Percentiles rank a stretch among this genome's conserved stretches.
Conservation (phyloP, 192 early-diverging fungal genomes). For the Coemansia sp. region DNA sequence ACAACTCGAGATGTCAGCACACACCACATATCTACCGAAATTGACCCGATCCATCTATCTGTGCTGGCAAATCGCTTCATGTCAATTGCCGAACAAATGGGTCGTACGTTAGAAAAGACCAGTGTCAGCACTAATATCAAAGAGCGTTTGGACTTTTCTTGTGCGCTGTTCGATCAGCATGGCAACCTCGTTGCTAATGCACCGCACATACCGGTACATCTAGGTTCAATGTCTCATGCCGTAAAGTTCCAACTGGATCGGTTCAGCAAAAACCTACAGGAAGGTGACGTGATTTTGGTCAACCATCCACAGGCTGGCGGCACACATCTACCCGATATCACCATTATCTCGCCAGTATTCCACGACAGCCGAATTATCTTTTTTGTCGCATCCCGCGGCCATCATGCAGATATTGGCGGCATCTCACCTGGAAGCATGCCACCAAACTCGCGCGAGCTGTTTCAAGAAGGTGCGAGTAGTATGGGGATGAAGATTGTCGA, state of each 20-base stretch:
- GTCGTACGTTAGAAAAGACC: slow-evolving; percentile 89
- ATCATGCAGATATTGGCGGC: slow-evolving; percentile 95
- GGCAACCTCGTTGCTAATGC: slow-evolving; percentile 85
- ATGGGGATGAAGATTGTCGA: slow-evolving; percentile 86
- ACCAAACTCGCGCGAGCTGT: slow-evolving; percentile 86
- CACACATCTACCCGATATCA: slow-evolving; percentile 93
- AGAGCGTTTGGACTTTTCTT: slow-evolving; percentile 96
- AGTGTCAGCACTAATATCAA: slow-evolving; percentile 97
- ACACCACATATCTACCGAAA: slow-evolving; percentile 8
- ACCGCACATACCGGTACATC: slow-evolving; percentile 89
- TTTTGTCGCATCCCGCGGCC: slow-evolving; percentile 92
- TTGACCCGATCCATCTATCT: slow-evolving; percentile 87
- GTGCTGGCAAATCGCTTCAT: slow-evolving; percentile 97
- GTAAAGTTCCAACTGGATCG: slow-evolving; percentile 88
- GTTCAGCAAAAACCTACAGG: slow-evolving; percentile 63
- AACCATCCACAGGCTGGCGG: slow-evolving; percentile 97
- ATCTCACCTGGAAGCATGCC: slow-evolving; percentile 87
- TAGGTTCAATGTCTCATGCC: slow-evolving; percentile 92
- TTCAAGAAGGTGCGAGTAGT: slow-evolving; percentile 92
- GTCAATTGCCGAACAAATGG: slow-evolving; percentile 98
- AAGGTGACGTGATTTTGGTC: slow-evolving; percentile 92
- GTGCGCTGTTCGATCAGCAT: slow-evolving; percentile 89
- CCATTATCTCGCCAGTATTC: slow-evolving; percentile 95
- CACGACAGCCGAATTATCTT: slow-evolving; percentile 69
- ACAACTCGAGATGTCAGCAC: not conserved